phyloP scores from a whole-genome alignment of 139 green algal species.

The Chlorella sorokiniana region DNA sequence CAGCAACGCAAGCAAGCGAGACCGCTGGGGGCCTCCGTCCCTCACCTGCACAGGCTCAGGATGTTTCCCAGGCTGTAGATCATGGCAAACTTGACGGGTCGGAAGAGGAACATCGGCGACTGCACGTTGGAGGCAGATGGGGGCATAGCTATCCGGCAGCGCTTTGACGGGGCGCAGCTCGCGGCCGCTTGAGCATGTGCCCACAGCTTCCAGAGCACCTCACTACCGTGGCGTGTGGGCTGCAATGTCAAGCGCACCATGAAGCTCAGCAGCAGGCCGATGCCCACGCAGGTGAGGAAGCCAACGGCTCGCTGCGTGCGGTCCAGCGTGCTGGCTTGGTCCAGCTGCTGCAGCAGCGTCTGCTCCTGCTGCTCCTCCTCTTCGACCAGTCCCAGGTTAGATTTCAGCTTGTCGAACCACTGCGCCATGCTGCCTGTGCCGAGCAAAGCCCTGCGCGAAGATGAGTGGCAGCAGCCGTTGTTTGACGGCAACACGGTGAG shows the following conservation, averaged over 20 bases:
- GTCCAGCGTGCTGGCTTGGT: slow-evolving; percentile 64
- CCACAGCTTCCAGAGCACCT: neutral
- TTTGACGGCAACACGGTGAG: no score
- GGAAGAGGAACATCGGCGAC: slow-evolving; percentile 62
- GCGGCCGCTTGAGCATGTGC: no score
- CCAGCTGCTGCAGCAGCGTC: slow-evolving; percentile 59
- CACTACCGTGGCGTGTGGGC: neutral
- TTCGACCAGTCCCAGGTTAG: slow-evolving; percentile 32
- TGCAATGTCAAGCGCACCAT: slow-evolving; percentile 42
- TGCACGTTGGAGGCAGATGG: slow-evolving; percentile 33
- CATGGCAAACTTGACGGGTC: slow-evolving; percentile 53
- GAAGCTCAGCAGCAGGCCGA: slow-evolving; percentile 66
- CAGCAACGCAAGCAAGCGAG: neutral
- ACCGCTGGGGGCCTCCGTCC: neutral
- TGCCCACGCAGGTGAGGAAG: slow-evolving; percentile 55
- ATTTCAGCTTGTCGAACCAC: slow-evolving; percentile 43
- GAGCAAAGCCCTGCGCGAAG: no score
- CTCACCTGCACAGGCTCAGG: slow-evolving; percentile 24
- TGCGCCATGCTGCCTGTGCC: slow-evolving; percentile 4
- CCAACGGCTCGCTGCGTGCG: slow-evolving; percentile 47
- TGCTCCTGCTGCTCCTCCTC: slow-evolving; percentile 45
- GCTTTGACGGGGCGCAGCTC: no score
- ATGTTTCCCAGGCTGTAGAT: slow-evolving; percentile 38
- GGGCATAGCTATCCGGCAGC: no score
- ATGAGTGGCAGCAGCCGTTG: no score